Base-by-base conservation (phyloP, 2,329 filamentous ascomycete species). In the Nectriaceae sp. region DNA sequence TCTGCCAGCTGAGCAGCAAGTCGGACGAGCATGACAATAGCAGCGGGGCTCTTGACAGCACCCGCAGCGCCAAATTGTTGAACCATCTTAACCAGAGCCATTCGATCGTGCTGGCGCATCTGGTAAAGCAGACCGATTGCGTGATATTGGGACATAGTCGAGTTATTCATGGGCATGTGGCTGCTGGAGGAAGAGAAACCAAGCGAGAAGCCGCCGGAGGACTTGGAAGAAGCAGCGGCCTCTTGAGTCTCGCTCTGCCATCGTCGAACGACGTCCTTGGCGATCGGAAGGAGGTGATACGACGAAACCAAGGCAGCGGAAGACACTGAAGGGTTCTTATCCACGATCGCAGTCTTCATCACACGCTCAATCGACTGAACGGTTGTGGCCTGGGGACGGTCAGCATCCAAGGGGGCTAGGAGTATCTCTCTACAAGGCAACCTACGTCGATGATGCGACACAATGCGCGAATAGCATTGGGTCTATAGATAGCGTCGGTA, bases 11-110 rank as follows among this genome's bases (percentile, higher is more conserved):
- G 94, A 36, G 93, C 90, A 26, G 94, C 94, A 56, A 99, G 75
- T 60, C 94, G 84, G 46, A 99, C 94, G 21, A 99, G 80, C 83
- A 99, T 87, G 42, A 99, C 84, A 49, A 92, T 87, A 26, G 92
- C 94, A 51, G 93, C 90, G 18, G 94, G 91, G 71, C 89, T 97
- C 84, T 97, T 97, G 54, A 97, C 87, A 11, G 90, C 90, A 49
- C 94, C 94, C 15, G 91, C 84, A 44, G 87, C 87, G 44, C 91
- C 91, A 68, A 97, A 97, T 71, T 99, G 94, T 75, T 99, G 94
- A n/a, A 99, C 93, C 94, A 99, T 97, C 82, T 99, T 99, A 52
- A 97, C 93, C 62, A 99, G 75, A 19, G 94, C 92, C 94, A 99
- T 99, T 63, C 94, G 85, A 71, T 99, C 94, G 70, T 97, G 92